Base-by-base conservation (phyloP, 2,329 filamentous ascomycete species). In the Aschersonia sp. region DNA sequence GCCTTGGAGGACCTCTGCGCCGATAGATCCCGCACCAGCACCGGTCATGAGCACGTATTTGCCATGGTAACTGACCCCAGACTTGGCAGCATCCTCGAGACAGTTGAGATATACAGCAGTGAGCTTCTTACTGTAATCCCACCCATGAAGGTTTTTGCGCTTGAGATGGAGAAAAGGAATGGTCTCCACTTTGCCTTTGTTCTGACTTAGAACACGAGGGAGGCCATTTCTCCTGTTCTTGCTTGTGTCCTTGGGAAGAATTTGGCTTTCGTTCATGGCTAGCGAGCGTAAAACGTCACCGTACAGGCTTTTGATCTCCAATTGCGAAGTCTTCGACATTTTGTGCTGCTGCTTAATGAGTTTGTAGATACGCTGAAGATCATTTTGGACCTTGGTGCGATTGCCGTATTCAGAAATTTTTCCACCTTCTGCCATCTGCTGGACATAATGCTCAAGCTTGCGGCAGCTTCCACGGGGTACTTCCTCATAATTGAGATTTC, bases 51-150 rank as follows among this genome's bases (percentile, higher is more conserved):
- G 78, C 45, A 85, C 91, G 61, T 97, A 87, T 75, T 96, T 97
- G 69, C 85, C 88, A 63, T 89, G 79, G 73, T 94, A 98, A 44
- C 82, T 92, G 51, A 98, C 82, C 65, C 92, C 92, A 48, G 80
- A 75, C 59, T 82, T 85, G 54, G 92, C 92, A 54, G 89, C 89
- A 53, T 89, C 79, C 70, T 95, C 89, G 32, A 98, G 70, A 52
- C 88, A 89, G 63, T 96, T 88, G 35, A 98, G 79, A 64, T 98
- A 98, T 56, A 89, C 68, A 49, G 87, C 85, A 30, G 92, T 97
- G 50, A 98, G 78, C 73, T 94, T 96, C 78, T 97, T 98, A 80
- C 88, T 97, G 74, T 97, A 98, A 61, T 97, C 89, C 92, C 92
- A 98, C 52, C 91, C 91, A 60, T 95, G 85, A 52, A 89, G 80